phyloP scores from a whole-genome alignment of 2,329 filamentous ascomycete genomes.

The Monosporascus cannonballus region DNA sequence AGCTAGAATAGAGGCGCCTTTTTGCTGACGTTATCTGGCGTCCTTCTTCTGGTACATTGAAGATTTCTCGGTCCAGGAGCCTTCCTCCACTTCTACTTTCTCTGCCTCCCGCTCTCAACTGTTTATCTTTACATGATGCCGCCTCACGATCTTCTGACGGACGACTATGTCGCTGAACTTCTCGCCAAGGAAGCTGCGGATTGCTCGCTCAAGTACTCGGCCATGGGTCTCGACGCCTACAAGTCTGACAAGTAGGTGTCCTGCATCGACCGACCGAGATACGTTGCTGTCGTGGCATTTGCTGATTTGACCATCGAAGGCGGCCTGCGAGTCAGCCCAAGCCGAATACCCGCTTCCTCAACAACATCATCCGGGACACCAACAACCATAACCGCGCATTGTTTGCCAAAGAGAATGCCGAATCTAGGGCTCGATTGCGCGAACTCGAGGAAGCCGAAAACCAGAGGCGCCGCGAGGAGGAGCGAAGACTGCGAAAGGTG shows the following conservation, averaged over 20 bases:
- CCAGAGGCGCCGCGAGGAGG: constrained; percentile 29
- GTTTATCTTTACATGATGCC: constrained; percentile 13
- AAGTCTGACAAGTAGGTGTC: constrained; percentile 39
- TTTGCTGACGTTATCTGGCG: too few relatives aligned
- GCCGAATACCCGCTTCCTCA: constrained; percentile 85
- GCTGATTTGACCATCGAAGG: constrained; percentile 32
- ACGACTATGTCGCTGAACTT: constrained; percentile 76
- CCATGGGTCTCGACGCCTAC: constrained; percentile 65
- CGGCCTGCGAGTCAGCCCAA: constrained; percentile 63
- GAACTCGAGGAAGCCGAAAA: constrained; percentile 47
- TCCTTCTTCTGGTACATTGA: too few relatives aligned
- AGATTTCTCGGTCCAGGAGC: background rate
- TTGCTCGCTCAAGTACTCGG: constrained; percentile 66
- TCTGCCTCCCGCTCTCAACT: background rate
- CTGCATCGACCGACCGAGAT: constrained; percentile 3
- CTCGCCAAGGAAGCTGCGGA: constrained; percentile 73
- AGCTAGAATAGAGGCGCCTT: too few relatives aligned
- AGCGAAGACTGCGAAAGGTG: constrained; percentile 28
- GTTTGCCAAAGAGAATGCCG: constrained; percentile 75
- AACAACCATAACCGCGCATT: constrained; percentile 85
- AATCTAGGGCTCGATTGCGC: constrained; percentile 66
- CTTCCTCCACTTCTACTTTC: background rate
- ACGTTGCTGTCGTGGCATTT: background rate
- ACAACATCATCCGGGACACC: constrained; percentile 81
- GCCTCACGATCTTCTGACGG: constrained; percentile 47